phyloP scores from a whole-genome alignment of 176 grass and related monocot species.

The Eremochloa ophiuroides region DNA sequence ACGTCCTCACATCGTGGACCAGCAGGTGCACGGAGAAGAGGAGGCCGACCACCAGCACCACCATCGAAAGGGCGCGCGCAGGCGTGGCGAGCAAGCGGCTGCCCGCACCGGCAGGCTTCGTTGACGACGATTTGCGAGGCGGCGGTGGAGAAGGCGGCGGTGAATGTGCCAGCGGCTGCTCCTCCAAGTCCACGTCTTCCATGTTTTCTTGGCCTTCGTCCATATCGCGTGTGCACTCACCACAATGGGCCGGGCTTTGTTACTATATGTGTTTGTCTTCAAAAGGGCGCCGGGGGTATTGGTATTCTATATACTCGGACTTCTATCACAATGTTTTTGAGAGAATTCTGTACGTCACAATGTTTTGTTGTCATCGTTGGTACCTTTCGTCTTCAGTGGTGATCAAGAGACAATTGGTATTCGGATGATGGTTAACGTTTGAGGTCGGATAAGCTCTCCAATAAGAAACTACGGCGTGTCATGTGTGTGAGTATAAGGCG shows the following conservation, averaged over 20 bases:
- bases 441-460: neutral
- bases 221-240: neutral
- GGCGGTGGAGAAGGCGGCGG: neutral
- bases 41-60: constrained; percentile 16
- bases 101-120: neutral
- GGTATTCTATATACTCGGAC: neutral
- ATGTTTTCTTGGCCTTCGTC: neutral
- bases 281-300: neutral
- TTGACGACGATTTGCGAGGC: neutral
- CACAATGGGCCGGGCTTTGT: neutral
- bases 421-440: neutral
- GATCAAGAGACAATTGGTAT: neutral
- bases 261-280: neutral
- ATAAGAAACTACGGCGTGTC: neutral
- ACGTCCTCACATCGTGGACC: constrained; percentile 6
- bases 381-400: neutral
- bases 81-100: neutral
- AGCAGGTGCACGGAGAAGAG: constrained; percentile 22
- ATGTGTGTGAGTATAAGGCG: neutral
- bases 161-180: neutral
- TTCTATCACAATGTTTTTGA: neutral
- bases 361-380: neutral
- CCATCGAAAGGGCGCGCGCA: neutral
- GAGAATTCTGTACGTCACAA: too few species aligned
- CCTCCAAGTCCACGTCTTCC: constrained; percentile 31